Evolutionary conservation across 352 stramenopile genomes (phyloP).

Genomic region (Hyaloperonospora brassicae): DNA sequence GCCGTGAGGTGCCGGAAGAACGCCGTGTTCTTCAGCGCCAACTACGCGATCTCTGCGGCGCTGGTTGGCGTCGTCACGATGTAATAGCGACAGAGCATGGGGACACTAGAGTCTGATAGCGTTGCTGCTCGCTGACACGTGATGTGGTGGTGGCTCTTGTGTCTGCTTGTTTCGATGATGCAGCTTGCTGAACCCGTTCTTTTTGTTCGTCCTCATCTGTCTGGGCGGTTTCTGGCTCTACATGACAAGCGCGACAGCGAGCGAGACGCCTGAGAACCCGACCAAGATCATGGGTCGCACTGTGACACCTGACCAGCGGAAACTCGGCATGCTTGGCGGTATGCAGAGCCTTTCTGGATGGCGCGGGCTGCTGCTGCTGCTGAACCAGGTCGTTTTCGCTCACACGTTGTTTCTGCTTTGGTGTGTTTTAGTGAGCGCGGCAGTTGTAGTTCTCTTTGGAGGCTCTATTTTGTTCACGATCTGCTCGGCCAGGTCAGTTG

Average conservation of each 20-base stretch:
- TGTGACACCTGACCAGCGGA: conserved; percentile 67
- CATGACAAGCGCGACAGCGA: conserved; percentile 54
- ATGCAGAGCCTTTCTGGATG: conserved; percentile 10
- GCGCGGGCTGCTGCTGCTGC: neutral
- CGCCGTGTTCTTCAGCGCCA: conserved; percentile 75
- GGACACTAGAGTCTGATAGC: too few species aligned
- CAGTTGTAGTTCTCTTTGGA: conserved; percentile 75
- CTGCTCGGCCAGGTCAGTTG: conserved; percentile 63
- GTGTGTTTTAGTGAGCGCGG: conserved; percentile 44
- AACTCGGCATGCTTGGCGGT: conserved; percentile 72
- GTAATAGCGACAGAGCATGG: conserved; percentile 24
- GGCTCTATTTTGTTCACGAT: conserved; percentile 85
- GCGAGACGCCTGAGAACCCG: conserved; percentile 62
- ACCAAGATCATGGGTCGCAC: conserved; percentile 66
- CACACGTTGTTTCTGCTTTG: conserved; percentile 2
- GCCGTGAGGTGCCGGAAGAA: conserved; percentile 68
- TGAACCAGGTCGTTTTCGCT: conserved; percentile 2
- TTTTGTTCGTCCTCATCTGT: conserved; percentile 83
- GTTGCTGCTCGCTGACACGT: too few species aligned
- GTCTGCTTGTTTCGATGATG: conserved; percentile 1
- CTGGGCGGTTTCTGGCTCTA: conserved; percentile 77
- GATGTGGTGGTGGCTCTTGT: conserved; percentile 1
- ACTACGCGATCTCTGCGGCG: conserved; percentile 72
- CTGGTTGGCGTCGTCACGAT: conserved; percentile 79
- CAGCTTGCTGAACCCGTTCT: conserved; percentile 80